Percentiles rank a stretch among this genome's conserved stretches.
These are phyloP conservation scores for Suillus subluteus DNA, from an alignment of 768 basidiomycete genomes.

Conservation along the genomic window DNA sequence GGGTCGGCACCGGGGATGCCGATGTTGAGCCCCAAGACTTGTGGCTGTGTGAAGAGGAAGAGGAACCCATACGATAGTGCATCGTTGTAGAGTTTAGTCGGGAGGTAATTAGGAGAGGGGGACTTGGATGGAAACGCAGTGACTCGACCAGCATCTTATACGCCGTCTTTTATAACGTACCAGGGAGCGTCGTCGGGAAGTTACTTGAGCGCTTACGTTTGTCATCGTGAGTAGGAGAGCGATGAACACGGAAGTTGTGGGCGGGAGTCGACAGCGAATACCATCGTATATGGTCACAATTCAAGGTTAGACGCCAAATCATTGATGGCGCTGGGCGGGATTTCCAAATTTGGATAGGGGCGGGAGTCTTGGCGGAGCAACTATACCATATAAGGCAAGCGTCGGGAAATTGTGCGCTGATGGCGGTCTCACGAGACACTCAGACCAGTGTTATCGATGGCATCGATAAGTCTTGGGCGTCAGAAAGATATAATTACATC, in stretches of 20 bases:
- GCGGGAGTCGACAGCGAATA: constrained; percentile 31
- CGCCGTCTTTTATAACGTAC: constrained; percentile 32
- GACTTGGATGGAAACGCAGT: constrained; percentile 7
- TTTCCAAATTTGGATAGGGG: constrained; percentile 23
- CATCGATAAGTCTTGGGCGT: not conserved
- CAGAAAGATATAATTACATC: not conserved
- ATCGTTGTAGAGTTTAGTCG: constrained; percentile 18
- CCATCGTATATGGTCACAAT: constrained; percentile 21
- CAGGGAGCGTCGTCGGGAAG: constrained; percentile 24
- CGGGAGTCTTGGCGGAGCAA: constrained; percentile 21
- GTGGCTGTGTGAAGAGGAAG: constrained; percentile 19
- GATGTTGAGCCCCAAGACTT: constrained; percentile 24
- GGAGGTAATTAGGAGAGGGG: not conserved
- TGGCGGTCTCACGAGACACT: constrained; percentile 15
- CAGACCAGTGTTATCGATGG: constrained; percentile 6
- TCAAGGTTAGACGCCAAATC: constrained; percentile 15
- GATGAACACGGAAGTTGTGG: constrained; percentile 17
- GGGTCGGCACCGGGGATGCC: constrained; percentile 22
- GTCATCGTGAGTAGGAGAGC: constrained; percentile 14
- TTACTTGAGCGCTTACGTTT: constrained; percentile 15
- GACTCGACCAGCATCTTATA: constrained; percentile 22
- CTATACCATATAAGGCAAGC: constrained; percentile 18
- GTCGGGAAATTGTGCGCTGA: constrained; percentile 26
- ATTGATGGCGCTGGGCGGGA: constrained; percentile 20
- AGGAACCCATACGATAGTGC: constrained; percentile 20